A percentile compares a stretch with the other conserved stretches of the same genome.
phyloP scores from a whole-genome alignment of 441 rosid species.

The Jatropha podagrica region DNA sequence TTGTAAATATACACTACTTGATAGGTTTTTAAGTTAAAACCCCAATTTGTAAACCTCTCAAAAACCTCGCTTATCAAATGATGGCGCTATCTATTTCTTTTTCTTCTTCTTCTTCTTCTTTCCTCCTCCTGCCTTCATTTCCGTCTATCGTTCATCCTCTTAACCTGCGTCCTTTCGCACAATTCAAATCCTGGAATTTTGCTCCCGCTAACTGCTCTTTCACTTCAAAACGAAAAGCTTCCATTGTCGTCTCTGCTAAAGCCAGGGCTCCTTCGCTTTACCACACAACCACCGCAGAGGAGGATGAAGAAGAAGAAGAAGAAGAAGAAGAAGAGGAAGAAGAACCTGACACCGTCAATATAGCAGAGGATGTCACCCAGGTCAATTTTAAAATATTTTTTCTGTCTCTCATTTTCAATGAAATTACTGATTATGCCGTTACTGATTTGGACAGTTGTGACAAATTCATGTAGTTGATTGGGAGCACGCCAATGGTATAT shows the following conservation, averaged over 20 bases:
- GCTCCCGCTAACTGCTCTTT: constrained; percentile 20
- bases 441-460: constrained; percentile 36
- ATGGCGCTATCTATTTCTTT: constrained; percentile 50
- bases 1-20: too few relatives aligned
- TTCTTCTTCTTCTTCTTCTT: constrained; percentile 42
- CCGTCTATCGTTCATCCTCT: constrained; percentile 22
- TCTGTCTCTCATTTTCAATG: background rate
- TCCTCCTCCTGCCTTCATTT: constrained; percentile 38
- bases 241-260: constrained; percentile 31
- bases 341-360: constrained; percentile 58
- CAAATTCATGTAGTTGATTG: constrained; percentile 69
- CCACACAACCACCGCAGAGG: constrained; percentile 15
- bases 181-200: constrained; percentile 21
- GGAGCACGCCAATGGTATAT: constrained; percentile 90
- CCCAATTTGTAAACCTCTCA: constrained; percentile 36
- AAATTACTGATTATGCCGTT: constrained; percentile 12
- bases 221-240: constrained; percentile 22
- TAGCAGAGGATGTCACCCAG: constrained; percentile 95
- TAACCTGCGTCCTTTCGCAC: constrained; percentile 24
- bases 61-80: constrained; percentile 29
- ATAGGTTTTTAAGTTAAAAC: background rate
- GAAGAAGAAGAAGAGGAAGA: constrained; percentile 30
- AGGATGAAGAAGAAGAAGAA: background rate
- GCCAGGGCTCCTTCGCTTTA: constrained; percentile 39
- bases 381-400: constrained; percentile 30